phyloP scores from a whole-genome alignment of 345 rosid species.

The Physaria fendleri region DNA sequence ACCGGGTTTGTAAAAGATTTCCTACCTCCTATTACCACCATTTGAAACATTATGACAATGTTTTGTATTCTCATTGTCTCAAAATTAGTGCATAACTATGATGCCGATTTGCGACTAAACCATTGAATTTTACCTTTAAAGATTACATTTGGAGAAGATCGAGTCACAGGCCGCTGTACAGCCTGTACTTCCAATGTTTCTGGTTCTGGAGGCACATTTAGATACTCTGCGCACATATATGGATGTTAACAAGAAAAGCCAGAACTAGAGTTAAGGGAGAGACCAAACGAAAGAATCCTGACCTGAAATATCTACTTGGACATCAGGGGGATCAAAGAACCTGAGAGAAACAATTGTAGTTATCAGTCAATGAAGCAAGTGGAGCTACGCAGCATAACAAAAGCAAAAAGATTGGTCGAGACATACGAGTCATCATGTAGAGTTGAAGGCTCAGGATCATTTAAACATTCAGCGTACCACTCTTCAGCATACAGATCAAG shows the following conservation, averaged over 20 bases:
- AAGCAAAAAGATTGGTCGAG: conserved; percentile 1
- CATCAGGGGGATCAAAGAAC: conserved; percentile 45
- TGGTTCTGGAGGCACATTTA: conserved; percentile 38
- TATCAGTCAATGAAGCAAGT: conserved; percentile 18
- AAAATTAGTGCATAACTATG: neutral
- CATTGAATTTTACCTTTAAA: conserved; percentile 71
- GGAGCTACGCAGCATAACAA: conserved; percentile 6
- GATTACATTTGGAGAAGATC: conserved; percentile 56
- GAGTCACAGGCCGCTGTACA: conserved; percentile 44
- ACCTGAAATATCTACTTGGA: conserved; percentile 64
- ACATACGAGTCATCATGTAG: conserved; percentile 63
- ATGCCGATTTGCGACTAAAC: neutral
- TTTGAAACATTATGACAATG: neutral
- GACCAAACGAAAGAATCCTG: conserved; percentile 1
- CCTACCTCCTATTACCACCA: conserved; percentile 47
- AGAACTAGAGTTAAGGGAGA: neutral
- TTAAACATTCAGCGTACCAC: conserved; percentile 71
- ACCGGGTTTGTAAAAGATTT: conserved; percentile 60
- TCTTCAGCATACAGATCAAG: conserved; percentile 57
- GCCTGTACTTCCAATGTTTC: conserved; percentile 38
- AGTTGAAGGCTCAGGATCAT: conserved; percentile 47
- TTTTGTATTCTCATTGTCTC: too few relatives aligned
- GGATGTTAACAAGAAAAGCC: neutral
- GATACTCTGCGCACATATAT: conserved; percentile 40
- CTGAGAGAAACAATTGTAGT: conserved; percentile 34